Evolutionary conservation across 768 basidiomycete species (phyloP).

Genomic region (Hypsizygus marmoreus): DNA sequence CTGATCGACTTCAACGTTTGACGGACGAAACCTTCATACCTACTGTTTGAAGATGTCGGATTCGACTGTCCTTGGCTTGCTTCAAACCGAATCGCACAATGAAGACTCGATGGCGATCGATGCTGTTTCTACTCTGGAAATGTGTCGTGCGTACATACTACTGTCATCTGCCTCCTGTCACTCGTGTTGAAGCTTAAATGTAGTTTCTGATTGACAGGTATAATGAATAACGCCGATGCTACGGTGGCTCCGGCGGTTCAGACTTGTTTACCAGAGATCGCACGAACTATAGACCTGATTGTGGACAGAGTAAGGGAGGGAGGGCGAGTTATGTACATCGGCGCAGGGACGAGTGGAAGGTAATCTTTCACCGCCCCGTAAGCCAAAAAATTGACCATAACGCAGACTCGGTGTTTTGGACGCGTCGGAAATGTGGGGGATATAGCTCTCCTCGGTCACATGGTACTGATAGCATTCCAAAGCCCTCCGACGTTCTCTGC

Average conservation of each 20-base stretch:
- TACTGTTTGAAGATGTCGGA: background rate
- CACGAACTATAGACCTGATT: slow-evolving; percentile 30
- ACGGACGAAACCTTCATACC: too few relatives aligned
- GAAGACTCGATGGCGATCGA: slow-evolving; percentile 27
- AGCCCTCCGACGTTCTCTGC: slow-evolving; percentile 31
- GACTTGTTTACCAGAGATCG: slow-evolving; percentile 27
- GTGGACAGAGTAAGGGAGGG: slow-evolving; percentile 25
- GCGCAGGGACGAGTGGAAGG: slow-evolving; percentile 39
- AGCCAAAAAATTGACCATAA: background rate
- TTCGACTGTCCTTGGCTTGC: slow-evolving; percentile 14
- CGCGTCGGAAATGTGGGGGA: slow-evolving; percentile 28
- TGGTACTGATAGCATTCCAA: too few relatives aligned
- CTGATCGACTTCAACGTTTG: too few relatives aligned
- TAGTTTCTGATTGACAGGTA: slow-evolving; percentile 11
- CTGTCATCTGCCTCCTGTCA: background rate
- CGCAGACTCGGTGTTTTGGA: slow-evolving; percentile 33
- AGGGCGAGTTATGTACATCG: slow-evolving; percentile 36
- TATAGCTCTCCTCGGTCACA: background rate
- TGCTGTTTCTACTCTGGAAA: slow-evolving; percentile 27
- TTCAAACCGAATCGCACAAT: slow-evolving; percentile 31
- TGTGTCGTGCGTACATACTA: slow-evolving; percentile 26
- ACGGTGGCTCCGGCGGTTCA: slow-evolving; percentile 28
- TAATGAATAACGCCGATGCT: slow-evolving; percentile 34
- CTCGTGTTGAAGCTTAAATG: background rate
- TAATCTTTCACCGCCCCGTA: slow-evolving; percentile 8